Conservation (phyloP, 306 rosid genomes). For the Parietaria judaica region DNA sequence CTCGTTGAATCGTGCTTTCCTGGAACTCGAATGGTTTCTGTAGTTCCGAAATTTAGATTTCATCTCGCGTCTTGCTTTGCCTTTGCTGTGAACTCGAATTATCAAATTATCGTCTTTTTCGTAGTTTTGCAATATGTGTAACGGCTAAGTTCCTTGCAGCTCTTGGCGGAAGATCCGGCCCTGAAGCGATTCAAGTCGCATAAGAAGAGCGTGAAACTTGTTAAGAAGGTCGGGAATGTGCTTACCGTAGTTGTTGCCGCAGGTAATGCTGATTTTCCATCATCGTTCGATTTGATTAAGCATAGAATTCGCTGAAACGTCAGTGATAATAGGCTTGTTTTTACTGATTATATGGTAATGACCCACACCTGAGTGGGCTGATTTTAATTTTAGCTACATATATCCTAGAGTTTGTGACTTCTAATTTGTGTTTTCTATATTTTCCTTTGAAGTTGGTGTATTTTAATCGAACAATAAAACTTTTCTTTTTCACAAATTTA, state of each 20-base stretch:
- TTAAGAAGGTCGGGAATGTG: constrained; percentile 62
- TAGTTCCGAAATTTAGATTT: no score
- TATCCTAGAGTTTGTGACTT: no score
- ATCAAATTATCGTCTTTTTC: no score
- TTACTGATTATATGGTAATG: not conserved
- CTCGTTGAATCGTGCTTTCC: no score
- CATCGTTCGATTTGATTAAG: not conserved
- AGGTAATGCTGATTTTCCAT: constrained; percentile 21
- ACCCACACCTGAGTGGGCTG: not conserved
- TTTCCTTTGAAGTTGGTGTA: not conserved
- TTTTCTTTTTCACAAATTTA: no score
- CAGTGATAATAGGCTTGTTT: not conserved
- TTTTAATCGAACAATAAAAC: no score
- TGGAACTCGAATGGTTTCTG: no score
- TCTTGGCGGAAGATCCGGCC: constrained; percentile 65
- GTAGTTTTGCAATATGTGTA: not conserved
- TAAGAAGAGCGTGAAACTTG: constrained; percentile 44
- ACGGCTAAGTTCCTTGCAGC: constrained; percentile 40
- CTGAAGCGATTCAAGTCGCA: constrained; percentile 73
- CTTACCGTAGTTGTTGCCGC: constrained; percentile 64
- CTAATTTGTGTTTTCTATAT: not conserved
- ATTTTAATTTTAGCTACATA: not conserved
- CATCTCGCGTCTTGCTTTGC: not conserved
- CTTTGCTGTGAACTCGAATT: no score
- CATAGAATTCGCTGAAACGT: not conserved